A percentile compares a stretch with the other conserved stretches of the same genome.
These are phyloP conservation scores for Mortierella polycephala DNA, from an alignment of 371 early-diverging fungal species.

Conservation along the genomic window DNA sequence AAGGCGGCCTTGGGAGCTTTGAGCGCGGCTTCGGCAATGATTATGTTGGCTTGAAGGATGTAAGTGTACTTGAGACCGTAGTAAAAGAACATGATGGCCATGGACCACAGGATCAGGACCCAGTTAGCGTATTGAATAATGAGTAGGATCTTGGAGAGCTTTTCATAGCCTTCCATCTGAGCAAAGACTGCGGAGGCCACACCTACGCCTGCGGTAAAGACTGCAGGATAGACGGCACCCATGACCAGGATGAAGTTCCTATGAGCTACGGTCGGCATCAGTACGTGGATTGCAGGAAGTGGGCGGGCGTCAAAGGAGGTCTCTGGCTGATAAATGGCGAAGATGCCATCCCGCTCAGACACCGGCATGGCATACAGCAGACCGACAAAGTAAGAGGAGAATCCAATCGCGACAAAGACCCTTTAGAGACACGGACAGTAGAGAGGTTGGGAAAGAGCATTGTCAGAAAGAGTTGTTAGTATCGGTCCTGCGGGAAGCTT, in stretches of 20 bases:
- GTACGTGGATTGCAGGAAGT: conserved; percentile 46
- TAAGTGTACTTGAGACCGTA: conserved; percentile 55
- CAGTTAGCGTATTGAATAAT: conserved; percentile 45
- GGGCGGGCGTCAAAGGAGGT: conserved; percentile 21
- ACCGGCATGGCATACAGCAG: conserved; percentile 53
- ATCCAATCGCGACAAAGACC: conserved; percentile 48
- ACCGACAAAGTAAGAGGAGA: conserved; percentile 53
- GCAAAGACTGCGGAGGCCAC: conserved; percentile 31
- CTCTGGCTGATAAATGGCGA: conserved; percentile 52
- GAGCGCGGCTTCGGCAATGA: conserved; percentile 50
- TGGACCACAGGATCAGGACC: conserved; percentile 50
- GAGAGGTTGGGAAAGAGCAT: too few relatives aligned
- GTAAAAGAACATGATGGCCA: conserved; percentile 53
- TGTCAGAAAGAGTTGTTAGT: too few relatives aligned
- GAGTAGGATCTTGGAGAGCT: conserved; percentile 23
- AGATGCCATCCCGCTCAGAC: conserved; percentile 38
- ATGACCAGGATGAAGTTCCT: conserved; percentile 46
- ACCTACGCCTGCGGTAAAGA: conserved; percentile 32
- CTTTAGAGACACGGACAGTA: conserved; percentile 2
- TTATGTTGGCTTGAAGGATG: conserved; percentile 51
- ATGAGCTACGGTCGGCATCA: conserved; percentile 40
- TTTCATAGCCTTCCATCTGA: conserved; percentile 29
- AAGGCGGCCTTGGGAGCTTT: conserved; percentile 48
- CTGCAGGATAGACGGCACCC: conserved; percentile 45
- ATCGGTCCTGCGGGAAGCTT: too few relatives aligned